Base-by-base conservation (phyloP, 306 rosid species). In the barrel medic (Medicago truncatula) region DNA sequence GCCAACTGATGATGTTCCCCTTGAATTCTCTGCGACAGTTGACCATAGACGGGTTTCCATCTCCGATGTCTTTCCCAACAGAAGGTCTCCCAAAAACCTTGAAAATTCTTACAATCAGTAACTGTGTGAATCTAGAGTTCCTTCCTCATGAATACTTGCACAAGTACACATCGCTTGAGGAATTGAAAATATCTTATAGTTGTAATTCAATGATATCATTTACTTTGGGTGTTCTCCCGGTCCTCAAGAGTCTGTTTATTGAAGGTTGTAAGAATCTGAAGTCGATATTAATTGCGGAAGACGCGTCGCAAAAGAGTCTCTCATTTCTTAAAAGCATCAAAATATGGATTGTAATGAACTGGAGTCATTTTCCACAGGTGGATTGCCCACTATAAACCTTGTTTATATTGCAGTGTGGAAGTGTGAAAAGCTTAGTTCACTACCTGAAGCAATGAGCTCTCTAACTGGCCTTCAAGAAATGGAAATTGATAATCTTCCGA, bases 51-150 rank as follows among this genome's bases (percentile, higher is more conserved):
- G 23, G 17, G 2, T 8, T 77, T 69, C 68, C 70, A 4, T 69
- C 70, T 46, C 28, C 9, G 1, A 4, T 8, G 13, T 77, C 53
- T 49, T 46, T 77, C 49, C 71, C 71, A 23, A 12, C 7, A 13
- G 41, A 75, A 8, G 63, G 74, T 28, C 62, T 77, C 0, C 76
- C 81, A 1, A 69, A 43, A 40, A 8, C 75, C 10, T 40, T 57
- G 9, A 9, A 21, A 58, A 8, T 8, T 53, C 75, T 77, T 4
- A n/a, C 3, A 0, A 16, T 67, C 18, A 9, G 0, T 0, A 1
- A 21, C 10, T 76, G 67, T 25, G 74, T 53, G 58, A 66, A 76
- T 11, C 18, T 75, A 4, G 79, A 75, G 21, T 75, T 75, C 41
- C 52, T 49, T 11, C 52, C 63, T 62, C 7, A 34, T 1, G 72